phyloP scores from a whole-genome alignment of 2,329 filamentous ascomycete species.

The Pseudogymnoascus verrucosus region DNA sequence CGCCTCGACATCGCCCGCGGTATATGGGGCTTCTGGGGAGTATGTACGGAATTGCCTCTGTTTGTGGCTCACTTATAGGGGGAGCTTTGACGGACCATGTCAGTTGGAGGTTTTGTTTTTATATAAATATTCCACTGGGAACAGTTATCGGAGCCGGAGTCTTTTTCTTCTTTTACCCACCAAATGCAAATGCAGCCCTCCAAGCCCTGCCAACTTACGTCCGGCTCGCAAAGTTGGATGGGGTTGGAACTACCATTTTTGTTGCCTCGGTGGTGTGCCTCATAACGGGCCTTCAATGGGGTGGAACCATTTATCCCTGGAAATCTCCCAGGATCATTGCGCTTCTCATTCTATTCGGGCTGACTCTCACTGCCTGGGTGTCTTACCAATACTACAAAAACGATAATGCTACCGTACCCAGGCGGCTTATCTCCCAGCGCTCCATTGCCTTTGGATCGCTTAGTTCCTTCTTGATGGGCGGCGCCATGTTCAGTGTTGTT shows the following conservation, averaged over 20 bases:
- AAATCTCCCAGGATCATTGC: conserved; percentile 27
- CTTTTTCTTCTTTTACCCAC: conserved; percentile 33
- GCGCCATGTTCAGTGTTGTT: conserved; percentile 24
- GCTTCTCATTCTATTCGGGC: conserved; percentile 24
- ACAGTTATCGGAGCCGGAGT: conserved; percentile 27
- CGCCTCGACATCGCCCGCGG: conserved; percentile 16
- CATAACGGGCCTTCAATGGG: conserved; percentile 25
- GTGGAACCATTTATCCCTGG: conserved; percentile 38
- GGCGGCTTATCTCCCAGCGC: conserved; percentile 29
- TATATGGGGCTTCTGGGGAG: conserved; percentile 18
- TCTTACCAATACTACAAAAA: conserved; percentile 26
- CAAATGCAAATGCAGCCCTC: conserved; percentile 26
- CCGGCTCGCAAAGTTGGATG: conserved; percentile 40
- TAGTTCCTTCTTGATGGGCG: conserved; percentile 28
- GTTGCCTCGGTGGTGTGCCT: conserved; percentile 28
- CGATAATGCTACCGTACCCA: conserved; percentile 28
- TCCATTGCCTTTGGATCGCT: conserved; percentile 25
- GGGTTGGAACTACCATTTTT: conserved; percentile 26
- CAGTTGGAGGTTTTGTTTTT: conserved; percentile 28
- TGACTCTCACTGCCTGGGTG: conserved; percentile 15
- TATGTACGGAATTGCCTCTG: conserved; percentile 22
- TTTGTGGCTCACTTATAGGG: conserved; percentile 28
- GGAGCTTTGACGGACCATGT: conserved; percentile 33
- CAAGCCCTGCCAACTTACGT: conserved; percentile 31
- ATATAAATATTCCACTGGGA: conserved; percentile 34